These are phyloP conservation scores for Aspergillus niger DNA, from an alignment of 2,329 filamentous ascomycete genomes.

Conservation along the genomic window DNA sequence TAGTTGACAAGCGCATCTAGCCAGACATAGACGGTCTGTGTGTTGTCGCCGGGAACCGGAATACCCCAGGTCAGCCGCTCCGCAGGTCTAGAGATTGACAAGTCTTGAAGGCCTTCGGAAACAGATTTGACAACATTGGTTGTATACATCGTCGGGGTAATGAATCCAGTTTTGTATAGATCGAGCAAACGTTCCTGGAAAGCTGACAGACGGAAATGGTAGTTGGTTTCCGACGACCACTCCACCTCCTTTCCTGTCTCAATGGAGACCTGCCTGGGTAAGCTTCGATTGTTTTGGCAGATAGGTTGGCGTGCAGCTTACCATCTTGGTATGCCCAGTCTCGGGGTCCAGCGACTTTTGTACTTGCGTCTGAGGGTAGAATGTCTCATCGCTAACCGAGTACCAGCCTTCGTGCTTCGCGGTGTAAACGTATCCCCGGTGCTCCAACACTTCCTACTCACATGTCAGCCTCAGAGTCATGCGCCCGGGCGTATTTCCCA, in stretches of 20 bases:
- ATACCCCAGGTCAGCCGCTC: conserved; percentile 85
- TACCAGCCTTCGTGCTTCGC: conserved; percentile 94
- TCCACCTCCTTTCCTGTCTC: conserved; percentile 94
- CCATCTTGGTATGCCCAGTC: conserved; percentile 81
- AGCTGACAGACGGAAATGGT: conserved; percentile 87
- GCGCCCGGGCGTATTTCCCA: background rate
- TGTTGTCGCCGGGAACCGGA: conserved; percentile 76
- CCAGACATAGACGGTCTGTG: conserved; percentile 97
- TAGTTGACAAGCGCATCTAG: conserved; percentile 96
- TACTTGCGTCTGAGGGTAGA: conserved; percentile 78
- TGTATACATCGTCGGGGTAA: conserved; percentile 72
- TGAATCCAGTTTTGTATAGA: conserved; percentile 80
- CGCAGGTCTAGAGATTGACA: conserved; percentile 83
- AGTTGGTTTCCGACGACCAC: conserved; percentile 91
- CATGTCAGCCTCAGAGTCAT: background rate
- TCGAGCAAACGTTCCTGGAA: conserved; percentile 76
- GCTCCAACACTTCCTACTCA: conserved; percentile 65
- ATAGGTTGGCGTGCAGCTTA: conserved; percentile 27
- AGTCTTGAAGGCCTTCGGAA: conserved; percentile 73
- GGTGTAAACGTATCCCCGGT: conserved; percentile 77
- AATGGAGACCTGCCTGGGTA: conserved; percentile 57
- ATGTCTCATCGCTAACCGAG: conserved; percentile 93
- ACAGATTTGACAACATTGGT: conserved; percentile 79
- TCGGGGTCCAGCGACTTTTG: conserved; percentile 73
- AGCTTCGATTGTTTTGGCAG: conserved; percentile 7